Evolutionary conservation across 1,139 yeast genomes (phyloP).

Genomic region (Arxiozyma telluris): DNA sequence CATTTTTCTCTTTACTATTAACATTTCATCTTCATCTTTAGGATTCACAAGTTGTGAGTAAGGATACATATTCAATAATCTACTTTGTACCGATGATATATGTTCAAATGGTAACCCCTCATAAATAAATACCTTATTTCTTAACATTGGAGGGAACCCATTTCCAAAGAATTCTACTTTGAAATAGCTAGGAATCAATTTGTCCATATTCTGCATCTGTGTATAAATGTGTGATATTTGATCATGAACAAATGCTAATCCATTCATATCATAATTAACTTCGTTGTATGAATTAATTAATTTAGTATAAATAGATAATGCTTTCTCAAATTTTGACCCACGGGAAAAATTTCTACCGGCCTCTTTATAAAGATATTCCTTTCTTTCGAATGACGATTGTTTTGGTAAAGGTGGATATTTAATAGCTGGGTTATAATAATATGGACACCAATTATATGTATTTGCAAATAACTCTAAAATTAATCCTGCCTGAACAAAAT

Average conservation of each 20-base stretch:
- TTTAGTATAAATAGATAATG: conserved; percentile 69
- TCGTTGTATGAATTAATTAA: conserved; percentile 66
- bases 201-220: conserved; percentile 61
- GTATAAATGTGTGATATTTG: conserved; percentile 61
- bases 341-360: conserved; percentile 64
- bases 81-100: conserved; percentile 71
- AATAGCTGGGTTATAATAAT: conserved; percentile 46
- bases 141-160: conserved; percentile 71
- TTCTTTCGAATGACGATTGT: conserved; percentile 74
- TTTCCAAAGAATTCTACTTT: conserved; percentile 74
- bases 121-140: conserved; percentile 71
- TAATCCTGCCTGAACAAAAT: conserved; percentile 75
- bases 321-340: conserved; percentile 70
- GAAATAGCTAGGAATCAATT: conserved; percentile 70
- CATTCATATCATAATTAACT: conserved; percentile 66
- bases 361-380: conserved; percentile 60
- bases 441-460: conserved; percentile 70
- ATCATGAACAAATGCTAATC: conserved; percentile 65
- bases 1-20: conserved; percentile 44
- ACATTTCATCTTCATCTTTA: conserved; percentile 51
- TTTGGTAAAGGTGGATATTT: conserved; percentile 65
- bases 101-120: conserved; percentile 88
- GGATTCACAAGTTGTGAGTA: conserved; percentile 69
- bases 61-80: conserved; percentile 66
- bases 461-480: conserved; percentile 70